Conservation (phyloP, 1,139 yeast species). For the Sugiyamaella castrensis region DNA sequence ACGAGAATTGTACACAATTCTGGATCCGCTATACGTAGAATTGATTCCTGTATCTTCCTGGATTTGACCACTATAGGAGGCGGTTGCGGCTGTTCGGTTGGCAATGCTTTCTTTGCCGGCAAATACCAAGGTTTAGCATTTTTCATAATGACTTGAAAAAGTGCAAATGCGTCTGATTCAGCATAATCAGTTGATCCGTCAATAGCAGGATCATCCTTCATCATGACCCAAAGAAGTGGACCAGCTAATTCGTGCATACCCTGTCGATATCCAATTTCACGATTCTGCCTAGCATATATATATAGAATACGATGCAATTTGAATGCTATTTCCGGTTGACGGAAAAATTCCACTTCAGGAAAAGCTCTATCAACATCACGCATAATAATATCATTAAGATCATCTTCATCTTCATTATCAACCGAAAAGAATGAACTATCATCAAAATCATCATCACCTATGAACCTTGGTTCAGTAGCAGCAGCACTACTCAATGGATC, state of each 20-base stretch:
- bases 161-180: conserved; percentile 34
- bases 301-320: conserved; percentile 47
- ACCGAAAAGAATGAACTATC: not conserved
- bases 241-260: conserved; percentile 63
- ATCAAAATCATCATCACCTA: conserved; percentile 12
- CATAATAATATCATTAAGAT: conserved; percentile 30
- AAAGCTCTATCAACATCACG: conserved; percentile 57
- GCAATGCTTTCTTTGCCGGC: conserved; percentile 14
- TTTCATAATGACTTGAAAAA: conserved; percentile 37
- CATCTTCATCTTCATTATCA: conserved; percentile 21
- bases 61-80: conserved; percentile 35
- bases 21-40: conserved; percentile 40
- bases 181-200: conserved; percentile 11
- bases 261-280: conserved; percentile 54
- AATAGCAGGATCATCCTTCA: conserved; percentile 7
- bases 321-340: conserved; percentile 33
- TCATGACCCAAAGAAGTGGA: conserved; percentile 39
- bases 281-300: conserved; percentile 52
- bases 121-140: conserved; percentile 34
- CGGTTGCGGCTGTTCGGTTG: conserved; percentile 13
- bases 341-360: conserved; percentile 54
- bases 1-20: conserved; percentile 36
- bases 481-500: conserved; percentile 14
- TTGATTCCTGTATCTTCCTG: conserved; percentile 37
- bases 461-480: not conserved